These are phyloP conservation scores for Cryomyces minteri DNA, from an alignment of 495 filamentous ascomycete genomes.

Conservation along the genomic window DNA sequence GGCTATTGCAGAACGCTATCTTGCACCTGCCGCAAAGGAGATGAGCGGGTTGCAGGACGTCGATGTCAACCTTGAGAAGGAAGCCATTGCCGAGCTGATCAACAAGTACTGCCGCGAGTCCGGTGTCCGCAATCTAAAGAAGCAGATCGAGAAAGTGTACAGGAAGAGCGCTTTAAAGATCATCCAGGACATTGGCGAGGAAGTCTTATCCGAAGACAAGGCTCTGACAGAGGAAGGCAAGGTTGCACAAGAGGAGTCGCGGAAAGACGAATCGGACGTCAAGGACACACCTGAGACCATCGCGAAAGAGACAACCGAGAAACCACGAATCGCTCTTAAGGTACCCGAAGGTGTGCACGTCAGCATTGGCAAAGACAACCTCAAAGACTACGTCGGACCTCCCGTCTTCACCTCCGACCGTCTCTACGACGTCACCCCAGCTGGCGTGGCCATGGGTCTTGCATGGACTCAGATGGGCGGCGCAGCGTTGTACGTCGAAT, in stretches of 20 bases:
- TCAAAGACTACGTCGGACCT: constrained; percentile 96
- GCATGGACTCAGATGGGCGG: constrained; percentile 98
- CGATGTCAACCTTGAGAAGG: constrained; percentile 63
- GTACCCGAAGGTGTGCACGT: constrained; percentile 82
- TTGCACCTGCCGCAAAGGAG: constrained; percentile 81
- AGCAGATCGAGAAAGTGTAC: constrained; percentile 99
- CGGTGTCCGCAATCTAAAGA: constrained; percentile 94
- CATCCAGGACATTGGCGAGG: constrained; percentile 84
- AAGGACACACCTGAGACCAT: constrained; percentile 38
- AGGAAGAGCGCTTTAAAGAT: constrained; percentile 95
- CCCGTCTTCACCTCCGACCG: constrained; percentile 91
- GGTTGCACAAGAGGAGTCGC: constrained; percentile 51
- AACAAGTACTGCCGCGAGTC: constrained; percentile 96
- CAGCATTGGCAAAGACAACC: constrained; percentile 67
- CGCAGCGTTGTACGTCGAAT: constrained; percentile 91
- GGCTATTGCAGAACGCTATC: constrained; percentile 88
- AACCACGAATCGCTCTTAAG: constrained; percentile 58
- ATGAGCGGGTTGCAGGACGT: constrained; percentile 79
- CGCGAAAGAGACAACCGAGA: constrained; percentile 53
- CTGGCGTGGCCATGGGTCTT: constrained; percentile 97
- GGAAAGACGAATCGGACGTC: constrained; percentile 38
- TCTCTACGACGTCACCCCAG: constrained; percentile 82
- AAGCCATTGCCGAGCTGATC: constrained; percentile 89
- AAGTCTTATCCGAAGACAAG: constrained; percentile 59
- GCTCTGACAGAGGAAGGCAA: constrained; percentile 83